Percentiles rank a stretch among this genome's conserved stretches.
These are phyloP conservation scores for Heliamphora pulchella DNA, from an alignment of 179 eudicot genomes.

Conservation along the genomic window DNA sequence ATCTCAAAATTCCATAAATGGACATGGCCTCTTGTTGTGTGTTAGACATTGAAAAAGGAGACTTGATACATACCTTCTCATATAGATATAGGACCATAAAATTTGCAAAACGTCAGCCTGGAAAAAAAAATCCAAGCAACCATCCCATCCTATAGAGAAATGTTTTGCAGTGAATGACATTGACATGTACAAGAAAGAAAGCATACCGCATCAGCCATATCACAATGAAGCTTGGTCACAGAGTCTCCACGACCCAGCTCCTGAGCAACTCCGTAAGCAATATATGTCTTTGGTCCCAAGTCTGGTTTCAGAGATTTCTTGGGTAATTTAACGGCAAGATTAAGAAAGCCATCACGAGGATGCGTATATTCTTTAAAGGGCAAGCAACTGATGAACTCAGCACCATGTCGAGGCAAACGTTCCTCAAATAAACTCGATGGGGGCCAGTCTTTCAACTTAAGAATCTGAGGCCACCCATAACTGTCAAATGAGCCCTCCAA, in stretches of 20 bases:
- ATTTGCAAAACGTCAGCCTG: background rate
- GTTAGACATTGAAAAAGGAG: too few species aligned
- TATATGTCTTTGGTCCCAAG: slow-evolving; percentile 72
- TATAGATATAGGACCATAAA: background rate
- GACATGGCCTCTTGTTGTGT: too few species aligned
- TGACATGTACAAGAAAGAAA: background rate
- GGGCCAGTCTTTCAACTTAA: slow-evolving; percentile 77
- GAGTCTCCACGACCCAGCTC: slow-evolving; percentile 82
- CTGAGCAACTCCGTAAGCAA: slow-evolving; percentile 58
- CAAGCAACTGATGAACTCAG: slow-evolving; percentile 52
- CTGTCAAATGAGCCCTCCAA: slow-evolving; percentile 31
- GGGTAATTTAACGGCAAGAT: slow-evolving; percentile 58
- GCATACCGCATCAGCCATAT: slow-evolving; percentile 65
- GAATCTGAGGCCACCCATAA: slow-evolving; percentile 44
- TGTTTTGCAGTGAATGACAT: background rate
- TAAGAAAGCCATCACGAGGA: slow-evolving; percentile 42
- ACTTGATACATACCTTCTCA: too few species aligned
- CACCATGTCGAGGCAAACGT: slow-evolving; percentile 60
- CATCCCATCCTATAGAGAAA: background rate
- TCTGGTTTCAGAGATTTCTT: slow-evolving; percentile 46
- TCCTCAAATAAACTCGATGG: slow-evolving; percentile 55
- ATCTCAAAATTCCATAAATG: too few species aligned
- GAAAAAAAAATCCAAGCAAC: background rate
- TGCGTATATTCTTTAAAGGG: slow-evolving; percentile 75
- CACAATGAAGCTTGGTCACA: slow-evolving; percentile 68